Percentiles rank a stretch among this genome's conserved stretches.
These are phyloP conservation scores for Medicago ruthenica DNA, from an alignment of 306 rosid species.

Conservation along the genomic window DNA sequence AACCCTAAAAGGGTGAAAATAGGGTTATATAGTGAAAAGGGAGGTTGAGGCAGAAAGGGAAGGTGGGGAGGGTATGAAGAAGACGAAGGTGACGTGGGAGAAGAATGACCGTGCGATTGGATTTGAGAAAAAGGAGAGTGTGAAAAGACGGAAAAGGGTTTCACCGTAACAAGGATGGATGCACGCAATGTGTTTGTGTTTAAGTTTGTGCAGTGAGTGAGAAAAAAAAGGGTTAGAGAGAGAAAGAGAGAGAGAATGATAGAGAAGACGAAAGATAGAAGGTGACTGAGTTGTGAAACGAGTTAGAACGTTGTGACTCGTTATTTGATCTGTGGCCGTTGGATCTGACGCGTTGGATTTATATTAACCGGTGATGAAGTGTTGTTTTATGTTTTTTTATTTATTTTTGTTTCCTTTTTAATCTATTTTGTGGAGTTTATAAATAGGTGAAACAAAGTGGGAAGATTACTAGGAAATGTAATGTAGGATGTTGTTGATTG, in stretches of 20 bases:
- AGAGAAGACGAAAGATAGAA: slow-evolving; percentile 43
- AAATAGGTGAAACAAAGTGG: neutral
- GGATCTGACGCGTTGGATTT: neutral
- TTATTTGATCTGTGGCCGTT: neutral
- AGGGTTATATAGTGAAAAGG: slow-evolving; percentile 42
- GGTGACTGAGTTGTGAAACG: slow-evolving; percentile 49
- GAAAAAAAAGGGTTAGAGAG: slow-evolving; percentile 31
- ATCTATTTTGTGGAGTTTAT: neutral
- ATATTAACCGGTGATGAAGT: neutral
- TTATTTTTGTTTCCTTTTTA: neutral
- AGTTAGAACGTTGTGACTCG: slow-evolving; percentile 37
- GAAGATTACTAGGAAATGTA: neutral
- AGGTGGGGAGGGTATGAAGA: slow-evolving; percentile 44
- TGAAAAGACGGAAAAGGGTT: slow-evolving; percentile 69
- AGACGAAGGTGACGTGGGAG: slow-evolving; percentile 68
- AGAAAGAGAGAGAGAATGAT: slow-evolving; percentile 38
- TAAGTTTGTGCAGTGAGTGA: slow-evolving; percentile 9
- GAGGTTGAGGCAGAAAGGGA: slow-evolving; percentile 45
- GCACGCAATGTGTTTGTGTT: slow-evolving; percentile 13
- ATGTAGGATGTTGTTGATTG: neutral
- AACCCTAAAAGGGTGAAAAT: slow-evolving; percentile 67
- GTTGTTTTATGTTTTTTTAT: no score
- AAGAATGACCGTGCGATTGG: slow-evolving; percentile 61
- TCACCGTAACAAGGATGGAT: slow-evolving; percentile 44
- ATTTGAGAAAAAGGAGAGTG: slow-evolving; percentile 2